Evolutionary conservation across 1,139 yeast genomes (phyloP), one percentile per base, ranked within the genome.

Genomic region (Martiniozyma asiatica): DNA sequence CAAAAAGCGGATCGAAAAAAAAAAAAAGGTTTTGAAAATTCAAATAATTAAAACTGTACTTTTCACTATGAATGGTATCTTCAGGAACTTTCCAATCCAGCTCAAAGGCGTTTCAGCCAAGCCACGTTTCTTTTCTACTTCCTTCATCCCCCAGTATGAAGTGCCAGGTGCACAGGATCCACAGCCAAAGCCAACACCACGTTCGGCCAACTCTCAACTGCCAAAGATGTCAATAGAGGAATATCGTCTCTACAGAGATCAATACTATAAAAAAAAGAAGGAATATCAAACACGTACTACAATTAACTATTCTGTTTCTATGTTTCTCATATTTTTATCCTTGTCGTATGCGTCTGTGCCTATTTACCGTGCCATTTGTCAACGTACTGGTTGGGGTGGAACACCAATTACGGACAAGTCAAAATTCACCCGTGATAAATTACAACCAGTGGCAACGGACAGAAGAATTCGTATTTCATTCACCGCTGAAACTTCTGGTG

Each of bases 351-450:
- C 89, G 8, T 84, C 96, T 1, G 98, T 92, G 8, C 97, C 98
- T 3, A 58, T 92, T 14, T 92, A 92, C 53, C 62, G 96, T 42
- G 87, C 89, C 14, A 65, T 92, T 26, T 92, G 99, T 61, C 84
- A 87, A 46, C 70, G 94, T 56, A 87, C 96, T 1, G 98, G 98
- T 1, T 89, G 80, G 69, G 95, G 89, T 30, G 99, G 99, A 28
- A 73, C 77, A 8, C 97, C 98, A 11, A 79, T 87, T 43, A 85
- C 96, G 0, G 98, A 89, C 50, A 58, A 65, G 25, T 55, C 75
- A 11, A 73, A 68, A 44, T 82, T 89, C 54, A 81, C 96, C 0
- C 74, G 87, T 8, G 98, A 89, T 47, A 79, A 79, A 48, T 61
- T 92, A 52, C 61, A 81, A 14, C 95, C 99, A 0, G 92, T 92